These are phyloP conservation scores for Alternaria tenuissima DNA, from an alignment of 2,329 filamentous ascomycete genomes.

Conservation along the genomic window DNA sequence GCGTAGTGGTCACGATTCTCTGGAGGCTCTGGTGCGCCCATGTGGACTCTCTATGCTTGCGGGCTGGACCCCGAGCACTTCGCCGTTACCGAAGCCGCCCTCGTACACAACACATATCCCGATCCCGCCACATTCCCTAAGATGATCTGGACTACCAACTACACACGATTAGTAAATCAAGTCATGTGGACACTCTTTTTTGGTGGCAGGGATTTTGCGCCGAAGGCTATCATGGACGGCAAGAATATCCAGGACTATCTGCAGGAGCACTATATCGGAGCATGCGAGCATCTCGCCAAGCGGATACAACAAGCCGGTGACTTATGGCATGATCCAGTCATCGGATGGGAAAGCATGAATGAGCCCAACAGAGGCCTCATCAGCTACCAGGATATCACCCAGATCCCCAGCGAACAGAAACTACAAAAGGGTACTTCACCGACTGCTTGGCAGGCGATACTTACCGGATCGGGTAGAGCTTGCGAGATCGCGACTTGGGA, in stretches of 20 bases:
- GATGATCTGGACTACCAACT: slow-evolving; percentile 99
- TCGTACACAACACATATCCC: slow-evolving; percentile 94
- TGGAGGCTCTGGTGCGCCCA: slow-evolving; percentile 91
- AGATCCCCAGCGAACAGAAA: slow-evolving; percentile 85
- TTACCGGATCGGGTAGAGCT: slow-evolving; percentile 88
- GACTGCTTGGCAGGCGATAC: slow-evolving; percentile 91
- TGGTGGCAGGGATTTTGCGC: slow-evolving; percentile 87
- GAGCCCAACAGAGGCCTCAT: slow-evolving; percentile 91
- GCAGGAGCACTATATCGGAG: slow-evolving; percentile 82
- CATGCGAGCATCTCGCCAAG: slow-evolving; percentile 81
- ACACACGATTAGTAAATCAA: slow-evolving; percentile 83
- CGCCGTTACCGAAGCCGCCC: slow-evolving; percentile 83
- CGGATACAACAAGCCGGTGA: slow-evolving; percentile 90
- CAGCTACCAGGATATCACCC: slow-evolving; percentile 80
- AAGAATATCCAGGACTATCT: slow-evolving; percentile 97
- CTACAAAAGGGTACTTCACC: slow-evolving; percentile 92
- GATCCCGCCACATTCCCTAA: slow-evolving; percentile 88
- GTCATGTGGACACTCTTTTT: slow-evolving; percentile 97
- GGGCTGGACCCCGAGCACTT: slow-evolving; percentile 89
- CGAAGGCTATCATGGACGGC: slow-evolving; percentile 93
- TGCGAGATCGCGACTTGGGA: slow-evolving; percentile 93
- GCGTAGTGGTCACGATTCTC: slow-evolving; percentile 88
- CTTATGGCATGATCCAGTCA: slow-evolving; percentile 83
- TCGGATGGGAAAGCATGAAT: slow-evolving; percentile 97
- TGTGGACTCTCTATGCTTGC: slow-evolving; percentile 97